Base-by-base conservation (phyloP, 345 rosid species). In the Heritiera littoralis region DNA sequence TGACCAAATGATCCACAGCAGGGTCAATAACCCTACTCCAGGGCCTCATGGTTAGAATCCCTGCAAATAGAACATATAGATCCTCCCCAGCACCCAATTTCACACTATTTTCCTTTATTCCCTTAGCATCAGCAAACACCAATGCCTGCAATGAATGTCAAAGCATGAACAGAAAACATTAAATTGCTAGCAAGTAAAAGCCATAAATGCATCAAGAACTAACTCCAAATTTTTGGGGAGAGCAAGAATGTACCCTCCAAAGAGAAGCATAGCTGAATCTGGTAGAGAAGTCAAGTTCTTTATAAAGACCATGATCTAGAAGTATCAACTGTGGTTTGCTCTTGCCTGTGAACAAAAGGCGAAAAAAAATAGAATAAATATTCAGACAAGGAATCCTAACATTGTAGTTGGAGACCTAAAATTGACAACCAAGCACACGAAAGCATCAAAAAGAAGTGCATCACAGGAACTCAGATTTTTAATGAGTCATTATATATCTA, bases 21-120 rank as follows among this genome's bases (percentile, higher is more conserved):
- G 84, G 82, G 83, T 95, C 92, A 35, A 91, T 78, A 74, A 95
- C 97, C 87, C 90, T 90, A 67, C 92, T 91, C 98, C 99, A 93
- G 11, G 99, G 97, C 61, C 92, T 88, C 98, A 93, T 91, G 28
- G 99, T 95, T 77, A 95, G 92, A 85, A 95, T 86, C 59, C 97
- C 97, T 0, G 97, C 98, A 80, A 95, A 95, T 1, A 95, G 83
- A 1, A 80, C 92, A 82, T 89, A 92, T 55, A 95, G 88, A 83
- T 95, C 97, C 59, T 93, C 99, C 71, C 99, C 99, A 43, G 98
- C 98, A 68, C 99, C 97, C 80, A 95, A 82, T 78, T 93, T 93
- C 58, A 87, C 85, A 61, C 99, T 87, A 79, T 92, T 89, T 82
- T 90, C 91, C 86, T 89, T 95, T 75, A 95, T 95, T 76, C 92